Base-by-base conservation (phyloP, 2,329 filamentous ascomycete genomes). In the Aspergillus tubingensis region DNA sequence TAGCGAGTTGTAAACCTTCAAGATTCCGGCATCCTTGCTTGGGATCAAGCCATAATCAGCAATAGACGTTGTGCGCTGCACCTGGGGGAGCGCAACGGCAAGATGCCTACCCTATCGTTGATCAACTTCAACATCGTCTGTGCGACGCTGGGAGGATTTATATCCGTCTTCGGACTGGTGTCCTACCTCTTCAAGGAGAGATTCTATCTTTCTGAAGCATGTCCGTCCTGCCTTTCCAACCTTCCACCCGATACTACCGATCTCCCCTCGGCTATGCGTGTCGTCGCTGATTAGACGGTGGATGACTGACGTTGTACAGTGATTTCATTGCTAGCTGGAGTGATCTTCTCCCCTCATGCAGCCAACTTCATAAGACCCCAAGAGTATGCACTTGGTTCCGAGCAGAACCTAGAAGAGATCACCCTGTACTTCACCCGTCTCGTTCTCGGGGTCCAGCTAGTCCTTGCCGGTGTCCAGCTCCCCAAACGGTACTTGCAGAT, bases 111-210 rank as follows among this genome's bases (percentile, higher is more conserved):
- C 47, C 80, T 92, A 47, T 83, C 83, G 5, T 70, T 89, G 36
- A 87, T 84, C 64, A 90, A 92, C 74, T 96, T 96, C 82, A 96
- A 96, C 77, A 90, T 95, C 65, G 85, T 92, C 57, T 87, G 91
- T 72, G 88, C 90, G 56, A 85, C 91, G 7, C 77, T 96, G 11
- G 93, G 93, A 13, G 93, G 91, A 1, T 97, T 96, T 79, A 88
- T 97, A 63, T 92, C 91, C 0, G 67, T 96, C n/a, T 97, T 96
- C 71, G 92, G 92, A 3, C 80, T 97, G 47, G 91, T 97, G 0
- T 96, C 92, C 0, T 96, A 92, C 72, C 83, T 96, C 17, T 83
- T 91, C 72, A 96, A 97, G 73, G 93, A 96, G 78, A 89, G 87
- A 60, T 94, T 91, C 72, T 96, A 96, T 74, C 83, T 97, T 1